phyloP scores from a whole-genome alignment of 306 rosid genomes.

The Acacia crassicarpa region DNA sequence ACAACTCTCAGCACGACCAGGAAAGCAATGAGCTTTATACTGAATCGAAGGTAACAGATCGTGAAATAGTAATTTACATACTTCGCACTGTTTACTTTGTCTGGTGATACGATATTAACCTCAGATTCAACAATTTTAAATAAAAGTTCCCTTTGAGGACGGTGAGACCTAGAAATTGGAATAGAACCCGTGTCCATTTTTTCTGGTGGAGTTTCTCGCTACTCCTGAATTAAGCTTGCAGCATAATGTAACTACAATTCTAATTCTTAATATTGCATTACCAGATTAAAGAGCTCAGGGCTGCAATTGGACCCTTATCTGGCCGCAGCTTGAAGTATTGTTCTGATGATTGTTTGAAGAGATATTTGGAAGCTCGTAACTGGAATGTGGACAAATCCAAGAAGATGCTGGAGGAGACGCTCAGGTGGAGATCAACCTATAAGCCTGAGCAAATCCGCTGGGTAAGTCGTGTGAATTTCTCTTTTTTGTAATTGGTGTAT shows the following conservation, averaged over 20 bases:
- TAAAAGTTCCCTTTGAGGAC: background rate
- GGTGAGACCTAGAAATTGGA: background rate
- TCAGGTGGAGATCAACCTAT: slow-evolving; percentile 71
- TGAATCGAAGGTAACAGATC: slow-evolving; percentile 40
- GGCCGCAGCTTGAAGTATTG: slow-evolving; percentile 69
- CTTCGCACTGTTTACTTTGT: background rate
- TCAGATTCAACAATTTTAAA: background rate
- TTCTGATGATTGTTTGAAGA: slow-evolving; percentile 63
- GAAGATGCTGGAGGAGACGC: slow-evolving; percentile 79
- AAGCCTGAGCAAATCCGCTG: slow-evolving; percentile 90
- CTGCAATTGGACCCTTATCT: slow-evolving; percentile 67
- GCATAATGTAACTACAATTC: slow-evolving; percentile 11
- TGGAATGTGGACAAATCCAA: slow-evolving; percentile 80
- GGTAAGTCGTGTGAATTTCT: slow-evolving; percentile 63
- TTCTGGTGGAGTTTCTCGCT: background rate
- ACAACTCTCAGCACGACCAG: slow-evolving; percentile 36
- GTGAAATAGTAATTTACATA: background rate
- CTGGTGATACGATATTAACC: slow-evolving; percentile 13
- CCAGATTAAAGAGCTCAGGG: slow-evolving; percentile 69
- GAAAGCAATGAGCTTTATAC: slow-evolving; percentile 30
- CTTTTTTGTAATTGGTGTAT: background rate
- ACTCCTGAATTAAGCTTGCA: background rate
- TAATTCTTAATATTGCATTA: slow-evolving; percentile 9
- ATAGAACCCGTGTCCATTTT: background rate
- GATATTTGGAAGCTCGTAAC: slow-evolving; percentile 79